Percentiles rank a stretch among this genome's conserved stretches.
Conservation (phyloP, 352 stramenopile species). For the Pythium aristosporum region DNA sequence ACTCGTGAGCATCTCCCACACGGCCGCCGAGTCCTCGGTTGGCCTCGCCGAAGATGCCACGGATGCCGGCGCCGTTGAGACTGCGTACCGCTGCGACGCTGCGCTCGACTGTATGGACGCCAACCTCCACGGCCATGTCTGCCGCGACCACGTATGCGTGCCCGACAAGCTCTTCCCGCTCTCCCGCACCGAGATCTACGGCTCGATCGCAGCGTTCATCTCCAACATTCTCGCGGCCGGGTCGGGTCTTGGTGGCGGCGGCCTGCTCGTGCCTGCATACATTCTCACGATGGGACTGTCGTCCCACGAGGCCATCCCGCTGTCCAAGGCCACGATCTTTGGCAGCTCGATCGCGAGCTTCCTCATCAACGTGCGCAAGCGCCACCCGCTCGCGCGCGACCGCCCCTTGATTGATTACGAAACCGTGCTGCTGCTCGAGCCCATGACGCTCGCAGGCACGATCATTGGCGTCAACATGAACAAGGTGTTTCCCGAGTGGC, state of each 20-base stretch:
- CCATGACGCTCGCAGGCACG: conserved; percentile 84
- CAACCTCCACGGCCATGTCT: conserved; percentile 40
- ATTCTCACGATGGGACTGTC: conserved; percentile 74
- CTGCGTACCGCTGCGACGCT: conserved; percentile 32
- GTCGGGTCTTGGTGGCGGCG: conserved; percentile 71
- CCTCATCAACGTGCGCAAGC: conserved; percentile 62
- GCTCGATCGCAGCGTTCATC: conserved; percentile 67
- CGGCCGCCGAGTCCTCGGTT: background rate
- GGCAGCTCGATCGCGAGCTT: conserved; percentile 77
- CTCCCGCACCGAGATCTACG: conserved; percentile 46
- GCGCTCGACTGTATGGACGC: conserved; percentile 49
- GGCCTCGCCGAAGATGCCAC: conserved; percentile 10
- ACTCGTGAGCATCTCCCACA: background rate
- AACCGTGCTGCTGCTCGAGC: conserved; percentile 83
- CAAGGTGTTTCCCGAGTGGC: conserved; percentile 75
- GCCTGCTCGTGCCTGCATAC: conserved; percentile 74
- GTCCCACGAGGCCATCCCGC: conserved; percentile 76
- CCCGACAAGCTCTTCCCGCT: conserved; percentile 63
- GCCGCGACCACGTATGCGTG: conserved; percentile 47
- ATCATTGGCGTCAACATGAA: conserved; percentile 88
- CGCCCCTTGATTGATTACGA: conserved; percentile 83
- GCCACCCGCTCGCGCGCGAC: conserved; percentile 57
- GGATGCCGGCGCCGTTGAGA: background rate
- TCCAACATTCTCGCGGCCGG: conserved; percentile 57
- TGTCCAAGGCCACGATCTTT: conserved; percentile 86